Base-by-base conservation (phyloP, 495 filamentous ascomycete genomes). In the Beverwykella pulmonaria region DNA sequence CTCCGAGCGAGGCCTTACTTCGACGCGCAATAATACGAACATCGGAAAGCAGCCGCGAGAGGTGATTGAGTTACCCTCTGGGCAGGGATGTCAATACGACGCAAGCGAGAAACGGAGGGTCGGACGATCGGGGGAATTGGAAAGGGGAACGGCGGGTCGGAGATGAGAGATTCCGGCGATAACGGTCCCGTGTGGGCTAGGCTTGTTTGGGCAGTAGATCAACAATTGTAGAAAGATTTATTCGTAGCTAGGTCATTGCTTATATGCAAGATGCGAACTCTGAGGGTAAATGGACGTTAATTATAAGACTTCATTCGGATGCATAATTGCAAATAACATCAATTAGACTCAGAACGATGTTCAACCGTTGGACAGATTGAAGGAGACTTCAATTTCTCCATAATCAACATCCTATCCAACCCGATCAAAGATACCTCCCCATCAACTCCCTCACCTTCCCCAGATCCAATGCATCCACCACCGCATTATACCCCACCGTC, bases 391-490 rank as follows among this genome's bases (percentile, higher is more conserved):
- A n/a, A n/a, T n/a, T n/a, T n/a, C n/a, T n/a, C n/a, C n/a, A n/a
- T n/a, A n/a, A n/a, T n/a, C n/a, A n/a, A n/a, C n/a, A n/a, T n/a
- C n/a, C n/a, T n/a, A n/a, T n/a, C n/a, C n/a, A n/a, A n/a, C n/a
- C n/a, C n/a, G n/a, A 34, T 64, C 55, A 67, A 19, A 71, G 32
- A 67, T 82, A 81, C 63, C 78, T 77, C 20, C 74, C 77, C 74
- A 85, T 76, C 7, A 85, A 71, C 29, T 76, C 72, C 65, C 77
- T 82, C 1, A 85, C 74, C 59, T 71, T 79, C 5, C 76, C 77
- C 52, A 83, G 68, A 41, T 80, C 76, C 41, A 85, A 66, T 9
- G 79, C 82, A 57, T 81, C 79, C 17, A 81, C 75, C 29, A 58
- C 76, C 8, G 70, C 77, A 29, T 72, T 63, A 22, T 78, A 72